Base-by-base conservation (phyloP, 345 rosid species). In the Fremontodendron californicum region DNA sequence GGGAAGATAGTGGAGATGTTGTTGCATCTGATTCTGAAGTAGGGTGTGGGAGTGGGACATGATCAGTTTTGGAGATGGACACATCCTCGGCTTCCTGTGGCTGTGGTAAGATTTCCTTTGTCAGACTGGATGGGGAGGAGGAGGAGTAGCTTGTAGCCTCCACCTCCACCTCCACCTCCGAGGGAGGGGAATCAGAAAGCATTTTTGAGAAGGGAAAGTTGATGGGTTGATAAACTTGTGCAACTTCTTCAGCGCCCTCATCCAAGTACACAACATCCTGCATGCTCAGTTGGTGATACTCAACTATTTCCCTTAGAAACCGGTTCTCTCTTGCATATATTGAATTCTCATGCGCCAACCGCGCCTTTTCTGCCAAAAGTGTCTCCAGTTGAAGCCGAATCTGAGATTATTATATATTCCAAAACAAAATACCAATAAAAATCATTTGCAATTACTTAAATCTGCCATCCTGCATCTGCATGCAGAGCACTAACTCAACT, bases 321-420 rank as follows among this genome's bases (percentile, higher is more conserved):
- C 98, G 82, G 78, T 96, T 96, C 84, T 96, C 99, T 19, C 99
- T 84, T 0, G 98, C 93, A 76, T 86, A 92, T 16, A 90, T 77
- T 6, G 96, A 89, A 71, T 94, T 96, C 77, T 94, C 99, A 42
- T 89, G 92, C 0, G 99, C 99, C 82, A 96, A 79, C 9, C 99
- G 93, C 1, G 97, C 96, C 83, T 96, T 96, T 84, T 96, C 99
- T 7, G 98, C 98, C 75, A 96, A 82, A 18, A 96, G 90, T 15
- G 99, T 91, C 83, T 96, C 99, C n/a, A 96, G 84, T 71, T 96
- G 99, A 75, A 92, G 94, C 55, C 98, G 92, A 77, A 96, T 92
- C 99, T 95, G n/a, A n/a, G n/a, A n/a, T n/a, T n/a, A n/a, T n/a
- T n/a, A n/a, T n/a, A n/a, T n/a, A n/a, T n/a, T n/a, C n/a, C n/a